Evolutionary conservation across 345 rosid species (phyloP).

Genomic region (Eucalyptus polyanthemos): DNA sequence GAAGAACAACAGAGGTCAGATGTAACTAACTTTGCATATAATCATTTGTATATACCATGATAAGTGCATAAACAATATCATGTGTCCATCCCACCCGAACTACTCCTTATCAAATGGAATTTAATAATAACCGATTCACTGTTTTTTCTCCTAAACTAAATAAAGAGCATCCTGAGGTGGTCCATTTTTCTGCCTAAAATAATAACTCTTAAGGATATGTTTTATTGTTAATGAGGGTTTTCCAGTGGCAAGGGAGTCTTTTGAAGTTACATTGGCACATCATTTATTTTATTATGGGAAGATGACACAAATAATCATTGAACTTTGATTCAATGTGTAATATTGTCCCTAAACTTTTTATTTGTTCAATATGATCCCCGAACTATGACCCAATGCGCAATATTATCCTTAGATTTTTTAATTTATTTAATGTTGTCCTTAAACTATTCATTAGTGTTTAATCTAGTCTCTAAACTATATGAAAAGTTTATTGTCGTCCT

Average conservation of each 20-base stretch:
- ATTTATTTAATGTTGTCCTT: rapidly evolving
- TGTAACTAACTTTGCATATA: neutral
- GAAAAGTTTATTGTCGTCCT: neutral
- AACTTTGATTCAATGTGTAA: neutral
- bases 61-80: neutral
- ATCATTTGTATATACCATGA: neutral
- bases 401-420: rapidly evolving
- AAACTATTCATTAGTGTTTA: neutral
- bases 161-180: neutral
- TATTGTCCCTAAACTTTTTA: rapidly evolving
- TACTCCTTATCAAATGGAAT: neutral
- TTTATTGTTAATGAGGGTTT: neutral
- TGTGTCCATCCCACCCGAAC: neutral
- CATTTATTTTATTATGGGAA: neutral
- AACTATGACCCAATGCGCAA: neutral
- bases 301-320: neutral
- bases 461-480: neutral
- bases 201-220: neutral
- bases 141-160: neutral
- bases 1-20: neutral
- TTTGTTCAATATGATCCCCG: rapidly evolving
- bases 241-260: neutral
- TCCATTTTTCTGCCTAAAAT: neutral
- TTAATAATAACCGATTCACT: neutral
- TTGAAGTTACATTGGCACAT: neutral